Evolutionary conservation across 2,329 filamentous ascomycete genomes (phyloP).

Genomic region (Penicillium sp.): DNA sequence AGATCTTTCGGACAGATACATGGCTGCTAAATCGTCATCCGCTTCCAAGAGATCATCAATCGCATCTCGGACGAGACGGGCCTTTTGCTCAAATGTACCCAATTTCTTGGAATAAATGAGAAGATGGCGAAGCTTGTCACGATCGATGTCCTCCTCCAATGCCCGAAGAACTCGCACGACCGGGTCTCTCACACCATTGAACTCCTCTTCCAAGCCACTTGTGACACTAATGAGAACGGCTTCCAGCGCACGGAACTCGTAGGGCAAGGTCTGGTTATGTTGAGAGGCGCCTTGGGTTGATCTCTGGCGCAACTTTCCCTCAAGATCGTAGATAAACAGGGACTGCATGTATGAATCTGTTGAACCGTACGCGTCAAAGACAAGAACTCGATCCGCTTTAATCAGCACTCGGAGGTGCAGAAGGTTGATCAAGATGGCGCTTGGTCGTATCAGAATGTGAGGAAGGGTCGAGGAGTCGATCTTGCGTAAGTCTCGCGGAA

Average conservation of each 20-base stretch:
- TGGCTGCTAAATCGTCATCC: constrained; percentile 88
- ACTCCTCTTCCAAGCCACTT: constrained; percentile 86
- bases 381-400: constrained; percentile 88
- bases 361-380: constrained; percentile 95
- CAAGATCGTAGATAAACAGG: constrained; percentile 95
- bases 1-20: constrained; percentile 92
- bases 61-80: constrained; percentile 86
- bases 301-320: constrained; percentile 89
- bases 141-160: constrained; percentile 93
- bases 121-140: constrained; percentile 86
- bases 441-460: constrained; percentile 90
- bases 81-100: constrained; percentile 96
- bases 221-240: constrained; percentile 94
- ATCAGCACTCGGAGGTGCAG: constrained; percentile 96
- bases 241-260: constrained; percentile 95
- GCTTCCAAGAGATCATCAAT: constrained; percentile 95
- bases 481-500: constrained; percentile 93
- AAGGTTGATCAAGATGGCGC: constrained; percentile 90
- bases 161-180: constrained; percentile 86
- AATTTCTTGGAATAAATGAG: constrained; percentile 94
- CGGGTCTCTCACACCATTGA: constrained; percentile 88
- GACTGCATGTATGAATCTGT: constrained; percentile 94
- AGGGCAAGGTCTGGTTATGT: constrained; percentile 66
- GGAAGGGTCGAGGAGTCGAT: constrained; percentile 96
- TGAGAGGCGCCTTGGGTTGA: constrained; percentile 43